A percentile compares a stretch with the other conserved stretches of the same genome.
phyloP scores from a whole-genome alignment of 306 rosid species.

The Pyrus betulifolia region DNA sequence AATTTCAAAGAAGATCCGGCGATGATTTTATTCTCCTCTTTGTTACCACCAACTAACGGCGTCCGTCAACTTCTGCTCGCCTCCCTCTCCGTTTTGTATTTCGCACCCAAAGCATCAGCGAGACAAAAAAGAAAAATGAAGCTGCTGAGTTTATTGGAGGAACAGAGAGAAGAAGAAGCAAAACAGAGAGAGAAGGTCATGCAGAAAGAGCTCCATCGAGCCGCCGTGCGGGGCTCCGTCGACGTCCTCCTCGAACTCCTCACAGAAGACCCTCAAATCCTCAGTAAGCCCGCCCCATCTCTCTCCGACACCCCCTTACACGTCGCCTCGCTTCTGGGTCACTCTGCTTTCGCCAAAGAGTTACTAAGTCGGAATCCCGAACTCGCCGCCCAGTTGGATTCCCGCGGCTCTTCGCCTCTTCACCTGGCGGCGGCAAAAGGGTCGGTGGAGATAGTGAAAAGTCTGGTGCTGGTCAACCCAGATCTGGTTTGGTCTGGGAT shows the following conservation, averaged over 20 bases:
- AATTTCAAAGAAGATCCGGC: too few species aligned
- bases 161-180: background rate
- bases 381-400: slow-evolving; percentile 5
- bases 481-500: slow-evolving; percentile 17
- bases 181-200: background rate
- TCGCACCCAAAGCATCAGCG: background rate
- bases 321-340: slow-evolving; percentile 19
- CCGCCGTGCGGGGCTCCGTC: slow-evolving; percentile 8
- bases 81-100: background rate
- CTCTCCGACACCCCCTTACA: slow-evolving; percentile 19
- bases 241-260: slow-evolving; percentile 6
- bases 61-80: background rate
- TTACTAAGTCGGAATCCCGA: slow-evolving; percentile 7
- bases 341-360: slow-evolving; percentile 16
- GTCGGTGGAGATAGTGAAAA: slow-evolving; percentile 13
- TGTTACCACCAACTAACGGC: background rate
- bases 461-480: slow-evolving; percentile 7
- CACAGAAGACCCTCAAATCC: slow-evolving; percentile 15
- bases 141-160: background rate
- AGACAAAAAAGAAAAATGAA: background rate
- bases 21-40: too few species aligned
- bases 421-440: slow-evolving; percentile 30
- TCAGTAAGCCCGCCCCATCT: background rate
- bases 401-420: slow-evolving; percentile 9
- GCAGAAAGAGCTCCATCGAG: slow-evolving; percentile 11